Conservation (phyloP, 2,329 filamentous ascomycete genomes). For the Scopulariopsis brevicaulis region DNA sequence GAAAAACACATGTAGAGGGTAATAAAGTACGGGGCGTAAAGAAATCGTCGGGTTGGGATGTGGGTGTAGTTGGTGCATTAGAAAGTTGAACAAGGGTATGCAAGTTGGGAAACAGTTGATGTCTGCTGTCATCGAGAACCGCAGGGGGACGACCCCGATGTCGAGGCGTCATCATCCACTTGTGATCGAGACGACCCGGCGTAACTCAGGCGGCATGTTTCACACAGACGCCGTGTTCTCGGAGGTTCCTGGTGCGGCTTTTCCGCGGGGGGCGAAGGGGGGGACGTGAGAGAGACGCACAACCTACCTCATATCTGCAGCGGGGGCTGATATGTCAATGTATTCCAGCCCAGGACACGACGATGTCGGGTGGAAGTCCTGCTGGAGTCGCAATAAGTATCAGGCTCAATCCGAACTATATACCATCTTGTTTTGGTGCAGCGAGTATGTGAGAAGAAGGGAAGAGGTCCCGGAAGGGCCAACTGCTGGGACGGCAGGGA, state of each 20-base stretch:
- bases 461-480: not conserved
- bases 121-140: not conserved
- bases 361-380: slow-evolving; percentile 4
- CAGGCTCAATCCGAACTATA: not conserved
- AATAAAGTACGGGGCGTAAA: not conserved
- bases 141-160: not conserved
- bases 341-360: slow-evolving; percentile 4
- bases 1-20: not conserved
- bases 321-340: slow-evolving; percentile 2
- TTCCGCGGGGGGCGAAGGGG: not conserved
- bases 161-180: not conserved
- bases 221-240: not conserved
- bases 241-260: not conserved
- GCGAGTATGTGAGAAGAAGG: too few species aligned
- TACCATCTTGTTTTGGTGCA: not conserved
- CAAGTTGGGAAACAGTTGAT: not conserved
- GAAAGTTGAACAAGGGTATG: not conserved
- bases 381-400: not conserved
- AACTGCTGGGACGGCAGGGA: not conserved
- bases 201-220: not conserved
- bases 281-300: not conserved
- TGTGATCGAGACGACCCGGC: not conserved
- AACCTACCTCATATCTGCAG: slow-evolving; percentile 4
- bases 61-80: not conserved
- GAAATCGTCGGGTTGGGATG: not conserved